phyloP scores from a whole-genome alignment of 345 rosid genomes.

The Hirschfeldia incana region DNA sequence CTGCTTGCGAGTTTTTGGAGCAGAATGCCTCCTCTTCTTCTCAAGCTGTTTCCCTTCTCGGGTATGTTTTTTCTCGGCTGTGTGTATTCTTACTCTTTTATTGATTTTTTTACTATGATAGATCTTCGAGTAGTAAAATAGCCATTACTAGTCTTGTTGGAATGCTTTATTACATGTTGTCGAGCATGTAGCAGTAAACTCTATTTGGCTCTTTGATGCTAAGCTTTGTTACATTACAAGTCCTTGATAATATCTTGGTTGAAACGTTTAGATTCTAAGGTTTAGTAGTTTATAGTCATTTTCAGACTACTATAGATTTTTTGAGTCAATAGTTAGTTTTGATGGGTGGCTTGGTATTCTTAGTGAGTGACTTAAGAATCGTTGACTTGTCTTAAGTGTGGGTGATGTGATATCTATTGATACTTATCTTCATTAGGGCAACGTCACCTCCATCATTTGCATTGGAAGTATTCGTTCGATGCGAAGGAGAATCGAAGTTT shows the following conservation, averaged over 20 bases:
- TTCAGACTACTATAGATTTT: neutral
- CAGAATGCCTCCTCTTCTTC: slow-evolving; percentile 82
- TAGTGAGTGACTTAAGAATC: slow-evolving; percentile 14
- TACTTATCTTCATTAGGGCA: slow-evolving; percentile 57
- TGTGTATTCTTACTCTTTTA: neutral
- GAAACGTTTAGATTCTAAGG: slow-evolving; percentile 2
- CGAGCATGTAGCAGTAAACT: neutral
- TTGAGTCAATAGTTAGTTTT: slow-evolving; percentile 4
- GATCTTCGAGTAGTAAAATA: slow-evolving; percentile 1
- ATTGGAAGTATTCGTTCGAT: slow-evolving; percentile 92
- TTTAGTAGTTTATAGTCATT: slow-evolving; percentile 1
- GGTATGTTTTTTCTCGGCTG: slow-evolving; percentile 51
- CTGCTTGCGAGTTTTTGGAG: slow-evolving; percentile 94
- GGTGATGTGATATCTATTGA: slow-evolving; percentile 13
- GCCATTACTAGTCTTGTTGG: slow-evolving; percentile 7
- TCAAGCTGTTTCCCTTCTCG: slow-evolving; percentile 76
- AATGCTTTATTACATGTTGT: slow-evolving; percentile 9
- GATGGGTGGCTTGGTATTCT: neutral
- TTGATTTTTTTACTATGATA: neutral
- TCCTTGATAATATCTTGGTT: neutral
- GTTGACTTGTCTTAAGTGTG: neutral
- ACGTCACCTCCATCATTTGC: slow-evolving; percentile 99
- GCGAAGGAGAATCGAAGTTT: slow-evolving; percentile 89
- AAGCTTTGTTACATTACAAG: neutral
- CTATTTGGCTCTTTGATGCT: neutral